Percentiles rank a stretch among this genome's conserved stretches.
Conservation (phyloP, 108 stramenopile species). For the Ochromonas danica region DNA sequence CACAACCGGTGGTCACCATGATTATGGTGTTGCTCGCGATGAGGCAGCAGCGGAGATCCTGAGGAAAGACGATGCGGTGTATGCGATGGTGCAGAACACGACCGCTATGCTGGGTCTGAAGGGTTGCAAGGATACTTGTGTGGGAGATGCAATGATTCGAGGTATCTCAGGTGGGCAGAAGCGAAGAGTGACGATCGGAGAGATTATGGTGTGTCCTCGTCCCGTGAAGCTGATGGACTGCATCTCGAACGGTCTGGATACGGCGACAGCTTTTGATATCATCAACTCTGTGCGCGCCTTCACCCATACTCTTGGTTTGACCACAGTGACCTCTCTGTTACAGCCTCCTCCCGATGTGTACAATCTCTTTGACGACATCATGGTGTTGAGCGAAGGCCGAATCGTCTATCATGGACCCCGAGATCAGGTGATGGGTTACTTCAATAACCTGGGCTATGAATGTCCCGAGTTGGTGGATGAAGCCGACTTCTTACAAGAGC, state of each 20-base stretch:
- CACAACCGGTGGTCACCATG: conserved; percentile 50
- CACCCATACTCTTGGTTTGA: conserved; percentile 37
- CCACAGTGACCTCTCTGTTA: conserved; percentile 53
- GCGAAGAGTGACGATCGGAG: no score
- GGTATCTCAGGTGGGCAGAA: no score
- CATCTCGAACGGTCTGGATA: conserved; percentile 75
- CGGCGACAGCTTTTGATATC: no score
- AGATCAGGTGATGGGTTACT: conserved; percentile 60
- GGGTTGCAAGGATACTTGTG: no score
- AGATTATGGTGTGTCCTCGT: conserved; percentile 61
- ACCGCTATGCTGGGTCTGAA: no score
- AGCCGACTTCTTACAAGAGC: conserved; percentile 66
- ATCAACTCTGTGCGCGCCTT: conserved; percentile 31
- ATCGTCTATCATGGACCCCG: conserved; percentile 78
- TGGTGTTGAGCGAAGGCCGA: conserved; percentile 72
- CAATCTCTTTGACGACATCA: conserved; percentile 80
- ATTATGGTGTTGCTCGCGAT: conserved; percentile 19
- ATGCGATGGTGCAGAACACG: no score
- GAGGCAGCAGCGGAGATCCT: neutral
- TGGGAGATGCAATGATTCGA: no score
- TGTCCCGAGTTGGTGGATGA: conserved; percentile 69
- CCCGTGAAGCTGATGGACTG: no score
- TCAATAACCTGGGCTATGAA: conserved; percentile 63
- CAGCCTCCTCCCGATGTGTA: conserved; percentile 88
- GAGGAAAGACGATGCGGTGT: conserved; percentile 11